Evolutionary conservation across 1,284 basidiomycete genomes (phyloP).

Genomic region (Trametes hirsuta): DNA sequence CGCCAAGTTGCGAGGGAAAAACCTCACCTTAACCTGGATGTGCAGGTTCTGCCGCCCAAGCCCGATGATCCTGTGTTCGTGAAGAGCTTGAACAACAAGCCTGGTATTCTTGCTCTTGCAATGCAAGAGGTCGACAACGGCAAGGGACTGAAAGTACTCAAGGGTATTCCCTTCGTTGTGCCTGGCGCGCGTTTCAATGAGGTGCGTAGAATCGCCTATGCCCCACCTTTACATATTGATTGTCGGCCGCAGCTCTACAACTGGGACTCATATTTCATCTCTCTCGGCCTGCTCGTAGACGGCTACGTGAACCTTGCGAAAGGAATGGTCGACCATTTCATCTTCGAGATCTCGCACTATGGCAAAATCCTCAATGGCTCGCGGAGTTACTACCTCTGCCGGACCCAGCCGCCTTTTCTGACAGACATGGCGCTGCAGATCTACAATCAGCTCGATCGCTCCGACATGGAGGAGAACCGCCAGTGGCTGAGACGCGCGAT

Average conservation of each 20-base stretch:
- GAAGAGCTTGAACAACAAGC: conserved; percentile 91
- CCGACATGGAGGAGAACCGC: conserved; percentile 82
- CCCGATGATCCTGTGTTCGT: conserved; percentile 90
- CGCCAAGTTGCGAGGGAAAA: conserved; percentile 79
- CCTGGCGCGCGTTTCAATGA: conserved; percentile 98
- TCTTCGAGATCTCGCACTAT: conserved; percentile 98
- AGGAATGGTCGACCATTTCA: conserved; percentile 98
- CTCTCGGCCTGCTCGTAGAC: conserved; percentile 93
- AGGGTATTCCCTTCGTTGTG: conserved; percentile 96
- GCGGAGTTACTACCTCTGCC: conserved; percentile 90
- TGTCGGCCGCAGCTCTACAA: conserved; percentile 68
- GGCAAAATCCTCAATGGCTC: conserved; percentile 86
- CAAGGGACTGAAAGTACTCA: conserved; percentile 77
- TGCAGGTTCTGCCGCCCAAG: conserved; percentile 84
- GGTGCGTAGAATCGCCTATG: conserved; percentile 49
- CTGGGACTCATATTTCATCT: conserved; percentile 95
- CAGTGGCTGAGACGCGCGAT: conserved; percentile 94
- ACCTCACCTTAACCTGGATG: conserved; percentile 89
- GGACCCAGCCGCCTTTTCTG: conserved; percentile 97
- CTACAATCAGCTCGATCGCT: conserved; percentile 92
- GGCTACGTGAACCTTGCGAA: conserved; percentile 93
- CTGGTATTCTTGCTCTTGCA: conserved; percentile 92
- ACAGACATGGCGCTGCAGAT: conserved; percentile 99
- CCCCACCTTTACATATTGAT: neutral
- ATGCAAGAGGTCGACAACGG: conserved; percentile 92